phyloP scores from a whole-genome alignment of 371 early-diverging fungal genomes.

The Conidiobolus incongruus region DNA sequence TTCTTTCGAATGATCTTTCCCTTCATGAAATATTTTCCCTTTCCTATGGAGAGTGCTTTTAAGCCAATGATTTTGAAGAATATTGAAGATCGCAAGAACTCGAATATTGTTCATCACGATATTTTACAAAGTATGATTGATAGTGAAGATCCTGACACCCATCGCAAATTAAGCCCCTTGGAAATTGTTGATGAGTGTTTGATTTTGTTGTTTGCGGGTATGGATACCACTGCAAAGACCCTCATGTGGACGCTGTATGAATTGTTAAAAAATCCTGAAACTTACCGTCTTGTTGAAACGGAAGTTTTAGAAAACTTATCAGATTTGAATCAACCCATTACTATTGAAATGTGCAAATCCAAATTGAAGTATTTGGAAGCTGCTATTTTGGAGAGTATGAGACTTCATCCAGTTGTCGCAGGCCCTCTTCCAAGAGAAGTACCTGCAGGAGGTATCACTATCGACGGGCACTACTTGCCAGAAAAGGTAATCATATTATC shows the following conservation, averaged over 20 bases:
- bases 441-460: constrained; percentile 2
- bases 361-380: constrained; percentile 12
- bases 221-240: constrained; percentile 9
- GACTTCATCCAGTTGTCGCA: constrained; percentile 8
- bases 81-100: not conserved
- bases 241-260: constrained; percentile 6
- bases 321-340: not conserved
- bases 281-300: no score
- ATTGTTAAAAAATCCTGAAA: constrained; percentile 5
- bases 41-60: no score
- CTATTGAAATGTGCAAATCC: constrained; percentile 7
- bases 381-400: constrained; percentile 10
- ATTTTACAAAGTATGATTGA: constrained; percentile 8
- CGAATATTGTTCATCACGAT: constrained; percentile 5
- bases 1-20: no score
- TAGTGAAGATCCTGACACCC: constrained; percentile 5
- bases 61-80: no score
- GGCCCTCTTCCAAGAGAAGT: constrained; percentile 5
- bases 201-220: constrained; percentile 8
- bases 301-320: not conserved
- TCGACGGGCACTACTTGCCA: constrained; percentile 7
- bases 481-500: no score
- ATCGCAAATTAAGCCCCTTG: constrained; percentile 2
- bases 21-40: no score
- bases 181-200: constrained; percentile 7